Conservation (phyloP, 805 yeast species). For the Kazachstania taianensis region DNA sequence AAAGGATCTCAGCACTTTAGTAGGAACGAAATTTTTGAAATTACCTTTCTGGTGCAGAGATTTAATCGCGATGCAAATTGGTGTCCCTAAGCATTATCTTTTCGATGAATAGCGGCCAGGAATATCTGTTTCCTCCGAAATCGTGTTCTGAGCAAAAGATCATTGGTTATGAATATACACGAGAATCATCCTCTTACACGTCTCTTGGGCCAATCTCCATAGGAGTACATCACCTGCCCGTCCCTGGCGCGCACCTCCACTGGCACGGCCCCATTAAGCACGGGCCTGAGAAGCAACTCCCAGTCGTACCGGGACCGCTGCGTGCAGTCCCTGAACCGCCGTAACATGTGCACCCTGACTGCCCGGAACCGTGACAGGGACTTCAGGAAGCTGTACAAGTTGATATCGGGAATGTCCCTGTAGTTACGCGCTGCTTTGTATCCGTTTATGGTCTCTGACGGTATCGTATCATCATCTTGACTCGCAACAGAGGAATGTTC, state of each 20-base stretch:
- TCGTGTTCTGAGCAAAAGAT: too few species aligned
- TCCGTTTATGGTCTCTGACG: slow-evolving; percentile 16
- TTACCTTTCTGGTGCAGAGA: too few species aligned
- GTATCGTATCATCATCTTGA: slow-evolving; percentile 7
- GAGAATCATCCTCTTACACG: too few species aligned
- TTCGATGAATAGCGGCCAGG: too few species aligned
- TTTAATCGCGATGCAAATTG: too few species aligned
- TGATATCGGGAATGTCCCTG: slow-evolving; percentile 31
- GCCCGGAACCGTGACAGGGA: slow-evolving; percentile 25
- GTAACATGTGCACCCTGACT: slow-evolving; percentile 30
- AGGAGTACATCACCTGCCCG: slow-evolving; percentile 35
- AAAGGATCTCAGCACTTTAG: too few species aligned
- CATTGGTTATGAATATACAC: not conserved
- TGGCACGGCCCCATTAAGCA: slow-evolving; percentile 28
- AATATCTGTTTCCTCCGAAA: too few species aligned
- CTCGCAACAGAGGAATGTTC: not conserved
- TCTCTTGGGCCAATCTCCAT: too few species aligned
- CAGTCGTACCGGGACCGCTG: slow-evolving; percentile 32
- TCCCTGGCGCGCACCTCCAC: slow-evolving; percentile 31
- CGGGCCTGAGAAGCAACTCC: slow-evolving; percentile 29
- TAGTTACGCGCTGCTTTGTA: slow-evolving; percentile 18
- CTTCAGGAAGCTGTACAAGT: slow-evolving; percentile 28
- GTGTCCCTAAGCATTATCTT: too few species aligned
- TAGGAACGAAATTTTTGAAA: too few species aligned
- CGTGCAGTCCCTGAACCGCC: slow-evolving; percentile 31